Conservation (phyloP, 495 filamentous ascomycete species). For the Trichoderma erinaceum region DNA sequence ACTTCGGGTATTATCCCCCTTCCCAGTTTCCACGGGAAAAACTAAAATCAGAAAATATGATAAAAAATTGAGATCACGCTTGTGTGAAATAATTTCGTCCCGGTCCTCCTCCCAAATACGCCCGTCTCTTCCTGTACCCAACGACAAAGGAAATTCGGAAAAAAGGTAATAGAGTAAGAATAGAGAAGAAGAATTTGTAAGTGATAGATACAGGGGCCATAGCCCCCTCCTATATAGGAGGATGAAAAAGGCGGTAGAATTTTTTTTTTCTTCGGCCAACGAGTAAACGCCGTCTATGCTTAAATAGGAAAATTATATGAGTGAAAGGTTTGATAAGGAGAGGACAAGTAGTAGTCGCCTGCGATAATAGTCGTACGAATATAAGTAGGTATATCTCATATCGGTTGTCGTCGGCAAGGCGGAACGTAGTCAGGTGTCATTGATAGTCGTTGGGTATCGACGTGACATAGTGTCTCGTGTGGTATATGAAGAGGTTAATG, state of each 20-base stretch:
- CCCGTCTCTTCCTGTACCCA: neutral
- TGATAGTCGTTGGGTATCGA: conserved; percentile 6
- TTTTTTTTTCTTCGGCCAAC: conserved; percentile 10
- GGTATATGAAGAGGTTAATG: neutral
- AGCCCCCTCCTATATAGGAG: neutral
- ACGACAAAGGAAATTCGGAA: neutral
- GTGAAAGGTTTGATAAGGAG: neutral
- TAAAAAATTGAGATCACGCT: neutral
- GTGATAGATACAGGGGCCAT: conserved; percentile 13
- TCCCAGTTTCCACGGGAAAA: neutral
- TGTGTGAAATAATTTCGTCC: conserved; percentile 4
- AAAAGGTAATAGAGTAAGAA: neutral
- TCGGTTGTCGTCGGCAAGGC: neutral
- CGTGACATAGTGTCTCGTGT: neutral
- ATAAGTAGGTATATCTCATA: conserved; percentile 5
- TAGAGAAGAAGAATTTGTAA: neutral
- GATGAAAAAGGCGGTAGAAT: neutral
- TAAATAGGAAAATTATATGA: neutral
- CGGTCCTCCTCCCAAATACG: conserved; percentile 1
- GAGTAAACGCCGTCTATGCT: conserved; percentile 13
- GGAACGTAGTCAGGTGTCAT: neutral
- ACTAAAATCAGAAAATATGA: neutral
- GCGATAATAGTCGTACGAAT: neutral
- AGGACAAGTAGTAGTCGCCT: neutral
- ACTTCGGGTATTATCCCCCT: conserved; percentile 5